Percentiles rank a stretch among this genome's conserved stretches.
Evolutionary conservation across 345 rosid species (phyloP).

Genomic region (Pseudoturritis turrita): DNA sequence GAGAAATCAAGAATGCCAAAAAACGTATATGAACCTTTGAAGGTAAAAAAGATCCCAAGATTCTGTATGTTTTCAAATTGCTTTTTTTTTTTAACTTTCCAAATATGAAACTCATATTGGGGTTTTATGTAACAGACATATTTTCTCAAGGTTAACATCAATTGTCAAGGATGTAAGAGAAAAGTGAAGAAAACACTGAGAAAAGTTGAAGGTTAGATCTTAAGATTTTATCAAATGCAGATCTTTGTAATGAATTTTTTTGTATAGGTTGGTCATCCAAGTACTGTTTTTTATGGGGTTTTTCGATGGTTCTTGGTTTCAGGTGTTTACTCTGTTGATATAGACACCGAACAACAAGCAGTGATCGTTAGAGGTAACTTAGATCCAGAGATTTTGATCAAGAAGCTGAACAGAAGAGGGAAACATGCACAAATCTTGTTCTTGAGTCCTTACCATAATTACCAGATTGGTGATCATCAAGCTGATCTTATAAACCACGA

Average conservation of each 20-base stretch:
- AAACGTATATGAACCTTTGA: constrained; percentile 34
- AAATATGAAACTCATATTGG: background rate
- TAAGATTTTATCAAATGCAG: background rate
- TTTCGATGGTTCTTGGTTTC: constrained; percentile 14
- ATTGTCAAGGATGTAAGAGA: constrained; percentile 69
- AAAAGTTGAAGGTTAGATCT: constrained; percentile 57
- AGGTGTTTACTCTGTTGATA: constrained; percentile 61
- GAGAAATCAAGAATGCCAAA: constrained; percentile 35
- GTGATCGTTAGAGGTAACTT: constrained; percentile 58
- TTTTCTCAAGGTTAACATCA: constrained; percentile 58
- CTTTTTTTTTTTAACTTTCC: background rate
- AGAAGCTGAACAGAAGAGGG: constrained; percentile 49
- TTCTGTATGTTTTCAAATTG: constrained; percentile 6
- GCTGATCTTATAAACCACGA: background rate
- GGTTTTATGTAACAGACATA: constrained; percentile 40
- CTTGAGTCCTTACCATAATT: constrained; percentile 21
- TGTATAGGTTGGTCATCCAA: background rate
- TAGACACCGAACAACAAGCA: constrained; percentile 45
- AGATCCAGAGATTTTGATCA: constrained; percentile 42
- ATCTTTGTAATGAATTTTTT: background rate
- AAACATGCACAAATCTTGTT: constrained; percentile 56
- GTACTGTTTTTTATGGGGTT: background rate
- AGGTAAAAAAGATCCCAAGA: constrained; percentile 29
- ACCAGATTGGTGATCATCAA: constrained; percentile 14
- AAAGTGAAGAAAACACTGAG: constrained; percentile 64